Conservation (phyloP, 371 early-diverging fungal species). For the Haplosporangium sp. region DNA sequence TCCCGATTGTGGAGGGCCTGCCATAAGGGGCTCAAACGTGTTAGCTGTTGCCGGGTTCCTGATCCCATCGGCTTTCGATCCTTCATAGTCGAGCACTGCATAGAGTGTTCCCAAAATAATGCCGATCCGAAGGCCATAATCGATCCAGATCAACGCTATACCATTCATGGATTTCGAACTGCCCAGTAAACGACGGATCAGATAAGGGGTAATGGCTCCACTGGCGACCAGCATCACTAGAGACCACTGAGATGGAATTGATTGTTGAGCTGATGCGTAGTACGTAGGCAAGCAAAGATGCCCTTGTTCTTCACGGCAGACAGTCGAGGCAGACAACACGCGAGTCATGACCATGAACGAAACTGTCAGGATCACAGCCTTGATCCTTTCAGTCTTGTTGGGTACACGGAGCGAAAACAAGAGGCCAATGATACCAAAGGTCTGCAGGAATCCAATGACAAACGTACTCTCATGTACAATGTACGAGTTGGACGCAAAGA, state of each 20-base stretch:
- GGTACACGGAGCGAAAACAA: constrained; percentile 54
- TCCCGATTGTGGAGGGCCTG: constrained; percentile 23
- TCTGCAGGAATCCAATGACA: constrained; percentile 70
- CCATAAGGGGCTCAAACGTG: constrained; percentile 37
- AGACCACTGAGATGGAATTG: constrained; percentile 51
- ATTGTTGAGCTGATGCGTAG: constrained; percentile 59
- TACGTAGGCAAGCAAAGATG: constrained; percentile 80
- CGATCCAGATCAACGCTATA: constrained; percentile 54
- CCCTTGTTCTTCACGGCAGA: constrained; percentile 91
- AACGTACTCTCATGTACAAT: constrained; percentile 88
- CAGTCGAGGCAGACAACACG: constrained; percentile 69
- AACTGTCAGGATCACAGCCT: constrained; percentile 56
- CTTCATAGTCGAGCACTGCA: constrained; percentile 72
- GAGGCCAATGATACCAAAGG: constrained; percentile 63
- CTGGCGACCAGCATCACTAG: constrained; percentile 45
- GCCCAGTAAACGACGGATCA: constrained; percentile 43
- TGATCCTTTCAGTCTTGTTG: constrained; percentile 40
- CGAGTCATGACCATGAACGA: constrained; percentile 69
- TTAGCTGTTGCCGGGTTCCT: constrained; percentile 22
- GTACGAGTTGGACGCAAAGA: constrained; percentile 88
- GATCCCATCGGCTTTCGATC: constrained; percentile 35
- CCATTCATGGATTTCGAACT: constrained; percentile 49
- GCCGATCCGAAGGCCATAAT: constrained; percentile 59
- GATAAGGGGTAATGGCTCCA: constrained; percentile 52
- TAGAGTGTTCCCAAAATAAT: constrained; percentile 67